Percentiles rank a stretch among this genome's conserved stretches.
Evolutionary conservation across 495 filamentous ascomycete genomes (phyloP).

Genomic region (Aspergillus asperescens): DNA sequence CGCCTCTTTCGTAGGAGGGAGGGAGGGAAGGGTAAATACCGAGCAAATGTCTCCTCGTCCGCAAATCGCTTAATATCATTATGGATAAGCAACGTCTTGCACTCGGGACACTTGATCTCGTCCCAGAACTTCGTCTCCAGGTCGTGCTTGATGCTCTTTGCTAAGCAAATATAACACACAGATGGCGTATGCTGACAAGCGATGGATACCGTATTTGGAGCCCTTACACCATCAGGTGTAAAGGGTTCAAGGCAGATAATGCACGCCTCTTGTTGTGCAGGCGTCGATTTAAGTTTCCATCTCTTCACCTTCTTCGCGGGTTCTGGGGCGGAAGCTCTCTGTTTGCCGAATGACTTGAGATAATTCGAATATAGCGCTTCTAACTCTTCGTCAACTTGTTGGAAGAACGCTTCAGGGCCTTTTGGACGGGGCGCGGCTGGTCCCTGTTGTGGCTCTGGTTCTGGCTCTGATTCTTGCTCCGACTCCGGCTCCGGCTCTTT

Average conservation of each 20-base stretch:
- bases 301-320: not conserved
- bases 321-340: not conserved
- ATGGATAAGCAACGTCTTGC: constrained; percentile 5
- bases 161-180: constrained; percentile 6
- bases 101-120: constrained; percentile 15
- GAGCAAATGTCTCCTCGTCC: constrained; percentile 4
- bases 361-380: constrained; percentile 3
- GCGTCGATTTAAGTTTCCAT: not conserved
- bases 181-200: constrained; percentile 9
- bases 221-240: not conserved
- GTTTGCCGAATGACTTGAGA: not conserved
- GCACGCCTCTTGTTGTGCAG: not conserved
- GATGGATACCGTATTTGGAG: not conserved
- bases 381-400: constrained; percentile 3
- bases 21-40: not conserved
- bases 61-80: constrained; percentile 10
- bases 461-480: not conserved
- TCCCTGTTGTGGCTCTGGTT: not conserved
- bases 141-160: constrained; percentile 14
- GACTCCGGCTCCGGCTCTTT: not conserved
- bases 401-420: not conserved
- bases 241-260: constrained; percentile 14
- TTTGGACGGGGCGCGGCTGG: not conserved
- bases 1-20: not conserved
- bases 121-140: constrained; percentile 12